Evolutionary conservation across 23 red algal genomes (phyloP).

Genomic region (Gracilaria caudata): DNA sequence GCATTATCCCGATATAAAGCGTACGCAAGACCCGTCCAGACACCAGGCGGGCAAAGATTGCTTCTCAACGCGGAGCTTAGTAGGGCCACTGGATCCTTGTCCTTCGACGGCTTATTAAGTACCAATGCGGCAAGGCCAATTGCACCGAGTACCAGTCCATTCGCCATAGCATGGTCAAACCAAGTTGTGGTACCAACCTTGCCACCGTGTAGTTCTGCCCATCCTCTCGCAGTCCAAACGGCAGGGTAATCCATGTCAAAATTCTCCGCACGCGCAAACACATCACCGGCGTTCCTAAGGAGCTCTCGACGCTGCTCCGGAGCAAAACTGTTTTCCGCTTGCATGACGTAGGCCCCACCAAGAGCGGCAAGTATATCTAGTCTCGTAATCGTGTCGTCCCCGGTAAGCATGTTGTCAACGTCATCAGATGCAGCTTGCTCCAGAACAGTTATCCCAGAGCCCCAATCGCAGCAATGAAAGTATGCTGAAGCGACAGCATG

Average conservation of each 20-base stretch:
- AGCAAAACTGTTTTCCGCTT: constrained; percentile 28
- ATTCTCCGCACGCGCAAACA: constrained; percentile 59
- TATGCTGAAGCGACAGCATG: constrained; percentile 68
- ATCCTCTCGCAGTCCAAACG: constrained; percentile 64
- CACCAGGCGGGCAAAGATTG: constrained; percentile 52
- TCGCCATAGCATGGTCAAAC: constrained; percentile 67
- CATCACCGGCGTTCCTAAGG: constrained; percentile 48
- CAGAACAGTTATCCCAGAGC: constrained; percentile 43
- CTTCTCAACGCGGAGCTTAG: constrained; percentile 43
- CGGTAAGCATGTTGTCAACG: constrained; percentile 58
- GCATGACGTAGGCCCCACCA: constrained; percentile 58
- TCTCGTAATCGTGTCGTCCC: constrained; percentile 24
- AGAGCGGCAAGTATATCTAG: constrained; percentile 66
- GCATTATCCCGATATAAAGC: constrained; percentile 34
- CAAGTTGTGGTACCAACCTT: constrained; percentile 47
- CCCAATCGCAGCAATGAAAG: constrained; percentile 28
- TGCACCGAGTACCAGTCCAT: constrained; percentile 42
- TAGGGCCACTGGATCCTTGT: constrained; percentile 50
- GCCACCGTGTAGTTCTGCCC: constrained; percentile 57
- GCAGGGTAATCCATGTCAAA: constrained; percentile 61
- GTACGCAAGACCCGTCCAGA: constrained; percentile 72
- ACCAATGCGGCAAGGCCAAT: constrained; percentile 60
- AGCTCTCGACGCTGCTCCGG: constrained; percentile 25
- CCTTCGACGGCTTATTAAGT: constrained; percentile 10
- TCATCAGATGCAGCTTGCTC: constrained; percentile 59